These are phyloP conservation scores for Microcos paniculata DNA, from an alignment of 345 rosid species.

Conservation along the genomic window DNA sequence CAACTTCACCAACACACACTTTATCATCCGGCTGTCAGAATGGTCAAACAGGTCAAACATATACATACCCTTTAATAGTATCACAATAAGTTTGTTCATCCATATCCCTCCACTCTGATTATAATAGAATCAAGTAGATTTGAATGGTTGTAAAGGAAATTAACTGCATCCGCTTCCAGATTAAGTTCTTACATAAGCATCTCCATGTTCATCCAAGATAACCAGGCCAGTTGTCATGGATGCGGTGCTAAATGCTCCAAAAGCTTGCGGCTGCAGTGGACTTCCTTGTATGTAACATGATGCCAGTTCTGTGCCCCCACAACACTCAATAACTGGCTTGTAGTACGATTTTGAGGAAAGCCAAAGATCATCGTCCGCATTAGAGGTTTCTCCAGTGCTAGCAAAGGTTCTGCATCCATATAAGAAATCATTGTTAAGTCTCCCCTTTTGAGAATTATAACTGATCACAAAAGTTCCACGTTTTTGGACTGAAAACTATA, in stretches of 20 bases:
- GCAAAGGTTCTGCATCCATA: conserved; percentile 46
- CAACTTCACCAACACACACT: conserved; percentile 83
- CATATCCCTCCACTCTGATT: background rate
- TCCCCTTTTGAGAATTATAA: background rate
- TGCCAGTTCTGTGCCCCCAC: conserved; percentile 92
- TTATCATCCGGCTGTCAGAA: conserved; percentile 65
- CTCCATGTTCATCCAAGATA: conserved; percentile 71
- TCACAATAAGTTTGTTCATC: background rate
- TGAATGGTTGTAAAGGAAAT: background rate
- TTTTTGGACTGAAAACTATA: background rate
- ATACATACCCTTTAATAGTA: background rate
- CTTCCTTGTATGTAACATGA: conserved; percentile 75
- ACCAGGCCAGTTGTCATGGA: conserved; percentile 74
- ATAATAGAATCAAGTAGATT: background rate
- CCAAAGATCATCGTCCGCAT: conserved; percentile 92
- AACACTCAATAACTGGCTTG: conserved; percentile 73
- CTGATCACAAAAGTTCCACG: background rate
- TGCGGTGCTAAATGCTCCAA: conserved; percentile 84
- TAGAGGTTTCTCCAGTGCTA: conserved; percentile 83
- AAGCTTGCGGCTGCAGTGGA: conserved; percentile 79
- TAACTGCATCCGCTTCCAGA: background rate
- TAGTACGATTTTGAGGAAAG: conserved; percentile 81
- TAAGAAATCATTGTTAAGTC: background rate
- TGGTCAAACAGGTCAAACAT: conserved; percentile 10
- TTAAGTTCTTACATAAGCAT: conserved; percentile 50